phyloP scores from a whole-genome alignment of 176 grass and related monocot species.

The Elaeis guineensis region DNA sequence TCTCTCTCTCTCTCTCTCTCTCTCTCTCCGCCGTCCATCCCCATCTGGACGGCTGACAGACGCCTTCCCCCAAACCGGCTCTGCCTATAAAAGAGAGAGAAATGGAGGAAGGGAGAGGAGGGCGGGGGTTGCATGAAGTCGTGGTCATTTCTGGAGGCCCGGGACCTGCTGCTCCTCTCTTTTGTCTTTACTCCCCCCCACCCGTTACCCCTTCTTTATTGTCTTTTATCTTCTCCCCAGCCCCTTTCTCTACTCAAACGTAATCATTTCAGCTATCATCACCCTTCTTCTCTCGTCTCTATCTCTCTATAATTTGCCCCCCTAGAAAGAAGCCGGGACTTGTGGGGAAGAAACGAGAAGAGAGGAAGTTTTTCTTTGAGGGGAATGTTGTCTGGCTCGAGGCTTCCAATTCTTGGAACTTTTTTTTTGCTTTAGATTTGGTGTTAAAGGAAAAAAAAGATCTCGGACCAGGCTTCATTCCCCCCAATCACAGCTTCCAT shows the following conservation, averaged over 20 bases:
- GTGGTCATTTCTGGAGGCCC: slow-evolving; percentile 8
- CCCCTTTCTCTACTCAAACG: neutral
- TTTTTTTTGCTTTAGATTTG: neutral
- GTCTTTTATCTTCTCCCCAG: slow-evolving; percentile 4
- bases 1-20: no score
- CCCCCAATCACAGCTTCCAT: slow-evolving; percentile 75
- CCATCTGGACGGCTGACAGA: neutral
- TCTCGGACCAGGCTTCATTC: slow-evolving; percentile 99
- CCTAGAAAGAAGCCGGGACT: neutral
- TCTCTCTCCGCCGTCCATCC: neutral
- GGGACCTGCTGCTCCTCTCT: neutral
- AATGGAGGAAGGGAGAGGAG: neutral
- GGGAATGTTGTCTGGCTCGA: slow-evolving; percentile 14
- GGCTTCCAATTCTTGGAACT: neutral
- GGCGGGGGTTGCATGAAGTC: neutral
- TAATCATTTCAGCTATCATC: slow-evolving; percentile 94
- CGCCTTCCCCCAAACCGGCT: no score
- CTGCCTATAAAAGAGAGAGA: no score
- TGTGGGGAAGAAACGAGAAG: neutral
- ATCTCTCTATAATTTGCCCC: slow-evolving; percentile 16
- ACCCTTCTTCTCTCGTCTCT: slow-evolving; percentile 27
- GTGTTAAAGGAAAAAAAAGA: neutral
- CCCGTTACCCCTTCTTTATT: neutral
- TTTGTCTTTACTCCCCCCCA: neutral
- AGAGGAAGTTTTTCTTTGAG: slow-evolving; percentile 12